Percentiles rank a stretch among this genome's conserved stretches.
These are phyloP conservation scores for Trichomonas tenax DNA, from an alignment of 208 protist species.

Conservation along the genomic window DNA sequence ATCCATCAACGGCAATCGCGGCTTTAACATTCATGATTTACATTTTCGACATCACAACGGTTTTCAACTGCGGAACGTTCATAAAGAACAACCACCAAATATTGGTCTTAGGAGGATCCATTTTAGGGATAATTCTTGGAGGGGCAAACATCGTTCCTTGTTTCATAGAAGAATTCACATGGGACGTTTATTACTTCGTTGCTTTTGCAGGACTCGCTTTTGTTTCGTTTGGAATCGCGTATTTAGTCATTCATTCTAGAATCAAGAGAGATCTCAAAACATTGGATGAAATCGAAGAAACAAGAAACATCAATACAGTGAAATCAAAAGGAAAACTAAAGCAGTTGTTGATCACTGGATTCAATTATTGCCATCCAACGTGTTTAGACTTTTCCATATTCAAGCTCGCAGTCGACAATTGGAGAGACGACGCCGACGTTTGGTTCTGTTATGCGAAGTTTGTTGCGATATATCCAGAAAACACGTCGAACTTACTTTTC, in stretches of 20 bases:
- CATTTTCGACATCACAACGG: no score
- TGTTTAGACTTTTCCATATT: background rate
- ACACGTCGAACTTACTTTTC: background rate
- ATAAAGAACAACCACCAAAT: no score
- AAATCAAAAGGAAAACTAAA: background rate
- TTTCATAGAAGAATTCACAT: no score
- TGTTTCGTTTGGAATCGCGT: background rate
- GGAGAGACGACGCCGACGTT: background rate
- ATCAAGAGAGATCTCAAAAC: background rate
- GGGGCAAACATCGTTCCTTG: no score
- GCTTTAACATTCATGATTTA: no score
- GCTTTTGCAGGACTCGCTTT: background rate
- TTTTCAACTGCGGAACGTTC: no score
- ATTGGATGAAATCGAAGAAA: background rate
- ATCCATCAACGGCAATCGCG: no score
- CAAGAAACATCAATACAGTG: background rate
- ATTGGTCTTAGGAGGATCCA: no score
- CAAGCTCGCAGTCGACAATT: background rate
- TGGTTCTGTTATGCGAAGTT: background rate
- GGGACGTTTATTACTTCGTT: background rate
- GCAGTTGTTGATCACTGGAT: background rate
- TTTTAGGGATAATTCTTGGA: no score
- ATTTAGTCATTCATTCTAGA: background rate
- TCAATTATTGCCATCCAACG: background rate
- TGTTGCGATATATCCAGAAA: background rate